Conservation (phyloP, 1,284 basidiomycete genomes). For the Cutaneotrichosporon curvatum region DNA sequence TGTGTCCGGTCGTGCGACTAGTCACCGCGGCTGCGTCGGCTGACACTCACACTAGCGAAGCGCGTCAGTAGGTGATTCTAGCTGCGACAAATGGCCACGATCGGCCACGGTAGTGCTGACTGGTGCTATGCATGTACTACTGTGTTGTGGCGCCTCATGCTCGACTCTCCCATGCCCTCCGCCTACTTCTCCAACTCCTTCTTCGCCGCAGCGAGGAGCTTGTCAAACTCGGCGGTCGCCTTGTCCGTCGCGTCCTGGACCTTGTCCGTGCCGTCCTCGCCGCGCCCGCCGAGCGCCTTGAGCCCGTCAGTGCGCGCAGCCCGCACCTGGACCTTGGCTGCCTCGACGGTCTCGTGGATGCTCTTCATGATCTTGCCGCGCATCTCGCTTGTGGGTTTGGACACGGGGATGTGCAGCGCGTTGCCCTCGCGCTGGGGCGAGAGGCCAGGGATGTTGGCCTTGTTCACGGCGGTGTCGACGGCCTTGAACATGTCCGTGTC, state of each 20-base stretch:
- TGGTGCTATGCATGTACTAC: not conserved
- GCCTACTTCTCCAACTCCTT: conserved; percentile 43
- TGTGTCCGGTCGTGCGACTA: too few relatives aligned
- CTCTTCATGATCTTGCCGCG: conserved; percentile 33
- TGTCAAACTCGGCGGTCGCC: conserved; percentile 33
- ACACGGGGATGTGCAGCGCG: conserved; percentile 36
- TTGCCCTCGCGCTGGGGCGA: conserved; percentile 33
- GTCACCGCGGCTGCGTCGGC: too few relatives aligned
- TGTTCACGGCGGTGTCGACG: conserved; percentile 41
- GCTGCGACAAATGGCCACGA: too few relatives aligned
- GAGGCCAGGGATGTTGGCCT: conserved; percentile 44
- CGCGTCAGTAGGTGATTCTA: too few relatives aligned
- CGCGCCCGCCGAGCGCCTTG: conserved; percentile 37
- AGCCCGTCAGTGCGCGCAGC: conserved; percentile 38
- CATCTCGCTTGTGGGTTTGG: conserved; percentile 37
- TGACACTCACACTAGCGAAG: too few relatives aligned
- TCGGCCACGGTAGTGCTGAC: not conserved
- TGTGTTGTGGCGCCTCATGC: too few relatives aligned
- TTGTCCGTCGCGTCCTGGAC: conserved; percentile 40
- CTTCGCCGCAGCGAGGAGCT: conserved; percentile 33
- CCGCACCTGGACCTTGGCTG: conserved; percentile 41
- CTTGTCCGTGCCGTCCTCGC: conserved; percentile 32
- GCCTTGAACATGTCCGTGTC: conserved; percentile 37
- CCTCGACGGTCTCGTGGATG: conserved; percentile 33
- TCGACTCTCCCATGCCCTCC: too few relatives aligned